phyloP scores from a whole-genome alignment of 768 basidiomycete genomes.

The Leccinum fibrillosum region DNA sequence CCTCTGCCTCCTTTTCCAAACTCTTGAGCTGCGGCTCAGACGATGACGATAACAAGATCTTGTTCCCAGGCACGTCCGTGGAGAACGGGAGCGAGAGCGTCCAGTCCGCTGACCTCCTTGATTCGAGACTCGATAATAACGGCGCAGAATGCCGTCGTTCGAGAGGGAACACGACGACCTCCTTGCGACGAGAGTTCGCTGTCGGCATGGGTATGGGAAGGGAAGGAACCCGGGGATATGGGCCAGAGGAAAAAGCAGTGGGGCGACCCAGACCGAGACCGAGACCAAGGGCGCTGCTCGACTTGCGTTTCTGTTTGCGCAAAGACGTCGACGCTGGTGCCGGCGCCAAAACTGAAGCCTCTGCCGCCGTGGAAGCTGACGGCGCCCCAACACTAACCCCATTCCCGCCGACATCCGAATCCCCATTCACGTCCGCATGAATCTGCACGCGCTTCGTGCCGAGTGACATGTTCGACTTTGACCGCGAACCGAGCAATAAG shows the following conservation, averaged over 20 bases:
- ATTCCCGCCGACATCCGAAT: slow-evolving; percentile 2
- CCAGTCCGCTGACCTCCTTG: slow-evolving; percentile 18
- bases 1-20: slow-evolving; percentile 14
- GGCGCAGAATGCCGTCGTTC: slow-evolving; percentile 33
- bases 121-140: slow-evolving; percentile 11
- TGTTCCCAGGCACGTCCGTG: slow-evolving; percentile 25
- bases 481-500: slow-evolving; percentile 26
- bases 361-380: not conserved
- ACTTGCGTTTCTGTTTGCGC: slow-evolving; percentile 24
- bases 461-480: slow-evolving; percentile 22
- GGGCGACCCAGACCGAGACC: not conserved
- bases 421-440: slow-evolving; percentile 24
- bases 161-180: slow-evolving; percentile 19
- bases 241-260: not conserved
- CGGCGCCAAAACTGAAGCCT: not conserved
- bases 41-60: slow-evolving; percentile 8
- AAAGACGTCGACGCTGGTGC: not conserved
- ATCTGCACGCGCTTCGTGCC: slow-evolving; percentile 29
- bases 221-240: not conserved
- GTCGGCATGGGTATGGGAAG: not conserved
- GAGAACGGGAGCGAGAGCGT: slow-evolving; percentile 31
- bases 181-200: not conserved
- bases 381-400: not conserved
- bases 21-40: not conserved
- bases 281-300: slow-evolving; percentile 13